These are phyloP conservation scores for Moesziomyces antarcticus DNA, from an alignment of 1,284 basidiomycete species.

Conservation along the genomic window DNA sequence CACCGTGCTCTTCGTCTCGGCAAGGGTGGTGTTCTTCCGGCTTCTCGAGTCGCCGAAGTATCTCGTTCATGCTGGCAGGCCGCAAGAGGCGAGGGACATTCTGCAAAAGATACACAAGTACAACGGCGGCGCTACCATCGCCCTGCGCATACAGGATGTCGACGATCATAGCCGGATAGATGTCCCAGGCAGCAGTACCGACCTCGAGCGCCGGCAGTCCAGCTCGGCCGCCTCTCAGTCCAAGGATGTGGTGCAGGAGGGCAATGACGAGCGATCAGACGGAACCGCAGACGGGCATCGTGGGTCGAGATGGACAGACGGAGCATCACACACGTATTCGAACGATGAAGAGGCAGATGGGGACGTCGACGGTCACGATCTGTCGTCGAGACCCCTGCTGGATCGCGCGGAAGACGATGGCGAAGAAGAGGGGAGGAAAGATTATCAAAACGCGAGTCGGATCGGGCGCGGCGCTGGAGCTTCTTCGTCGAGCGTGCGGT, in stretches of 20 bases:
- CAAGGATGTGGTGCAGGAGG: not conserved
- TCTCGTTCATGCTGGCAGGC: slow-evolving; percentile 50
- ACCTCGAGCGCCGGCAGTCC: slow-evolving; percentile 16
- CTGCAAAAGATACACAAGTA: slow-evolving; percentile 54
- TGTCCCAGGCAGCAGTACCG: not conserved
- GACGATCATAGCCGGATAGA: slow-evolving; percentile 13
- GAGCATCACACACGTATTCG: not conserved
- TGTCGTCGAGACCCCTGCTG: slow-evolving; percentile 6
- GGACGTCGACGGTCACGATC: slow-evolving; percentile 10
- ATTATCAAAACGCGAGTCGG: slow-evolving; percentile 2
- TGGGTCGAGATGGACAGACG: not conserved
- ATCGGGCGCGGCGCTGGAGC: slow-evolving; percentile 7
- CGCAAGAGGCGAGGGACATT: slow-evolving; percentile 53
- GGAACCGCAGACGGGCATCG: too few relatives aligned
- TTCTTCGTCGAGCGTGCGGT: not conserved
- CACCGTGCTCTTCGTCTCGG: slow-evolving; percentile 85
- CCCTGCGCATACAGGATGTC: slow-evolving; percentile 49
- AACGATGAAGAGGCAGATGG: slow-evolving; percentile 5
- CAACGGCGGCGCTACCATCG: slow-evolving; percentile 43
- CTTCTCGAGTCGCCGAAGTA: slow-evolving; percentile 85
- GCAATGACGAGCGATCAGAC: too few relatives aligned
- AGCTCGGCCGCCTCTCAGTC: not conserved
- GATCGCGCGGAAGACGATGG: not conserved
- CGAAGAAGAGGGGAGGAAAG: slow-evolving; percentile 9
- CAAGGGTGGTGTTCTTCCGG: slow-evolving; percentile 85